Evolutionary conservation across 2,329 filamentous ascomycete genomes (phyloP).

Genomic region (Colletotrichum sp.): DNA sequence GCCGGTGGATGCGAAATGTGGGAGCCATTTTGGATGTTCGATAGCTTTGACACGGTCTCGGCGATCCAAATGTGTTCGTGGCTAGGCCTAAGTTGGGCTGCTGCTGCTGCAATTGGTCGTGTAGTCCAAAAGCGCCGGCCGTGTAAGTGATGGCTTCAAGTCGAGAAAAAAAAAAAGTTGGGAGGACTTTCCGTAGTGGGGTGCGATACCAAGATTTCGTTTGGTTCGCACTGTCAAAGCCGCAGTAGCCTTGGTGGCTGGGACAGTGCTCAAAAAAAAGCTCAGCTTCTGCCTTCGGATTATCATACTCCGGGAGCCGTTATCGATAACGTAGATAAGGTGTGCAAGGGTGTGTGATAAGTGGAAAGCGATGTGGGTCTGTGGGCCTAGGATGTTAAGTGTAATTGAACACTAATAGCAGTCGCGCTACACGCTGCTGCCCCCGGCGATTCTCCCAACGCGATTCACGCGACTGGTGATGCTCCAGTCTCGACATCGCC

Average conservation of each 20-base stretch:
- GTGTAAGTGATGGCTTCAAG: conserved; percentile 18
- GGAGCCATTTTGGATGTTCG: conserved; percentile 52
- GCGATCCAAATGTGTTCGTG: not conserved
- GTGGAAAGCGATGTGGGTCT: not conserved
- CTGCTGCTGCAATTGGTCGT: conserved; percentile 15
- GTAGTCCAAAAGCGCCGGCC: not conserved
- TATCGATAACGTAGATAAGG: conserved; percentile 6
- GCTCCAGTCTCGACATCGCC: not conserved
- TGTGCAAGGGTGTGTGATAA: not conserved
- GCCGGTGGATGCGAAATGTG: conserved; percentile 67
- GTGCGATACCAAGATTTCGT: not conserved
- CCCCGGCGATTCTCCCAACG: not conserved
- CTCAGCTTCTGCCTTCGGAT: not conserved
- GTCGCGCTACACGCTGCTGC: conserved; percentile 19
- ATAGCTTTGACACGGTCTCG: not conserved
- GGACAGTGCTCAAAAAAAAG: not conserved
- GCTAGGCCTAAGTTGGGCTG: not conserved
- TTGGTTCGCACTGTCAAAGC: not conserved
- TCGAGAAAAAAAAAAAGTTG: conserved; percentile 21
- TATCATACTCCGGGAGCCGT: not conserved
- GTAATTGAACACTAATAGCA: conserved; percentile 1
- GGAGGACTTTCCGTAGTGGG: conserved; percentile 14
- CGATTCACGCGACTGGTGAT: conserved; percentile 13
- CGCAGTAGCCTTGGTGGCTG: not conserved
- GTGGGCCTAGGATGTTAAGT: conserved; percentile 1